Evolutionary conservation across 2,329 filamentous ascomycete genomes (phyloP), one percentile per base, ranked within the genome.

Genomic region (Phaeosphaeria sp.): DNA sequence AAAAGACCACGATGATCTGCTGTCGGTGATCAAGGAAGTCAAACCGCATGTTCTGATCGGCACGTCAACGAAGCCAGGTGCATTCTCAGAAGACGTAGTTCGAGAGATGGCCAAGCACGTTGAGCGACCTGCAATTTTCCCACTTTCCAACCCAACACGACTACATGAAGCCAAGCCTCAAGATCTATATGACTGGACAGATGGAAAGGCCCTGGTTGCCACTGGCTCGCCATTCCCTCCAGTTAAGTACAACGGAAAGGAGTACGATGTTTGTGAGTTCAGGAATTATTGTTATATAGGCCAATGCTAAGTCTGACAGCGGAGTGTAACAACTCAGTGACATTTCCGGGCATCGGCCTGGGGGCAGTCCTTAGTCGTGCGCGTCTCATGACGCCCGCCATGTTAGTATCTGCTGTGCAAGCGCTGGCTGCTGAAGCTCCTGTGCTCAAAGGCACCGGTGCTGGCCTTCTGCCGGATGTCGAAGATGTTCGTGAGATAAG

Each of bases 321-420:
- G 22, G 92, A 96, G 76, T 96, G 93, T 79, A 96, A 96, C 79
- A 96, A 96, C 78, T 90, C 88, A 0, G 91, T 91, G 33, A 90
- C 90, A 17, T 96, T 96, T 75, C 92, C 92, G 0, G 92, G 92
- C 0, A 94, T 96, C 57, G 92, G 92, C 0, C 87, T 96, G 1
- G 93, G 92, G 11, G 86, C 86, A 7, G 86, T 97, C 0, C 84
- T 96, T 1, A 88, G 84, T 24, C 87, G 91, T 15, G 83, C 89
- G 2, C 83, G 80, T 13, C 82, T 88, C 0, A 78, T 96, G 25
- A 90, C 89, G 0, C 88, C 93, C 60, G 85, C 86, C 61, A 93
- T 96, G 87, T 86, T 96, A 13, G 90, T 96, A 0, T 90, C 91
- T 0, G 93, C 92, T 0, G 88, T 91, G 2, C 85, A 89, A 68